These are phyloP conservation scores for Tulasnella sp. DNA, from an alignment of 768 basidiomycete genomes.

Conservation along the genomic window DNA sequence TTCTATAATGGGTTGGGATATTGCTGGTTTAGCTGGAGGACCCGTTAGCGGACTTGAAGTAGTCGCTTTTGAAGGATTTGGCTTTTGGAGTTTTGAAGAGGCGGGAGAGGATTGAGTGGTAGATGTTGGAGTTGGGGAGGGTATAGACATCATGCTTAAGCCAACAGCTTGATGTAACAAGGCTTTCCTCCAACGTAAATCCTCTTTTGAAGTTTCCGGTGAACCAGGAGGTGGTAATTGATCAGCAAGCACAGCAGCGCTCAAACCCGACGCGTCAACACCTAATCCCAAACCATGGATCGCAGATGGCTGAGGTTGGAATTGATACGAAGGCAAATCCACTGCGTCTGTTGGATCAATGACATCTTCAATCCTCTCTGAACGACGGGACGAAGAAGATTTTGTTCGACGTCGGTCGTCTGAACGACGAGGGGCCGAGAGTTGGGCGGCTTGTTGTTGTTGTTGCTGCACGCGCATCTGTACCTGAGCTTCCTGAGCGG, in stretches of 20 bases:
- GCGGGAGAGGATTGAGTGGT: not conserved
- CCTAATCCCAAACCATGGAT: constrained; percentile 8
- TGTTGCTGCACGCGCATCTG: constrained; percentile 48
- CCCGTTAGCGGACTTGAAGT: no score
- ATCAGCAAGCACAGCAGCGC: constrained; percentile 14
- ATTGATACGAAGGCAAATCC: constrained; percentile 45
- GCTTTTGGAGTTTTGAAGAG: no score
- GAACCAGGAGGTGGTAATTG: constrained; percentile 14
- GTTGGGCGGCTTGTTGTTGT: constrained; percentile 26
- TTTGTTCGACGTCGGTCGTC: not conserved
- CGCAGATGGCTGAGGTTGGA: constrained; percentile 17
- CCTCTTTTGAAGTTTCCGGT: constrained; percentile 31
- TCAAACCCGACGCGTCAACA: constrained; percentile 11
- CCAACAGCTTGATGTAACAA: constrained; percentile 67
- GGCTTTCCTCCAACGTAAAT: constrained; percentile 56
- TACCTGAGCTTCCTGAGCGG: constrained; percentile 63
- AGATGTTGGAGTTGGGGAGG: constrained; percentile 1
- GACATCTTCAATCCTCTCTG: constrained; percentile 27
- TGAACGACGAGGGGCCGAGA: not conserved
- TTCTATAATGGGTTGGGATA: no score
- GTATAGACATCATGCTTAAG: constrained; percentile 24
- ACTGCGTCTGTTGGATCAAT: constrained; percentile 79
- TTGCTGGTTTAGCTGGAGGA: no score
- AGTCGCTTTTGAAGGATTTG: no score
- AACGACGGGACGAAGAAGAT: not conserved